phyloP scores from a whole-genome alignment of 495 filamentous ascomycete species.

The Trypethelium eluteriae region DNA sequence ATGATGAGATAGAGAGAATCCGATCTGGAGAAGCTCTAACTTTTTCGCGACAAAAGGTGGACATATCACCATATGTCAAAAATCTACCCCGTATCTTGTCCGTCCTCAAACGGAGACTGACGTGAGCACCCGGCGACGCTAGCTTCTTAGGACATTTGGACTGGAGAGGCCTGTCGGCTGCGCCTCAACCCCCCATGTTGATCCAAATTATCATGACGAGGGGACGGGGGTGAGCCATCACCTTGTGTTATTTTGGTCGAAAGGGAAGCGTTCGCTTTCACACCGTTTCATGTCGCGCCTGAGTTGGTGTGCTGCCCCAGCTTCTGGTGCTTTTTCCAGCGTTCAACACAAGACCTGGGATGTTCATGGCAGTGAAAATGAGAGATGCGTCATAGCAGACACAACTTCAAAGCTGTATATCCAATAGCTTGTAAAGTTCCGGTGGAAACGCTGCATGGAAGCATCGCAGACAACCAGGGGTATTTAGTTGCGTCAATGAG shows the following conservation, averaged over 20 bases:
- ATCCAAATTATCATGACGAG: neutral
- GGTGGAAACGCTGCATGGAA: too few species aligned
- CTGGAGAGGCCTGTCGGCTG: neutral
- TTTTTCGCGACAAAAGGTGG: too few species aligned
- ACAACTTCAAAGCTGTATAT: neutral
- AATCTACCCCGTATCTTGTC: too few species aligned
- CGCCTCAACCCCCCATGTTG: neutral
- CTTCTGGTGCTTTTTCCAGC: neutral
- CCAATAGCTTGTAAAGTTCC: neutral
- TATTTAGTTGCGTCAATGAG: neutral
- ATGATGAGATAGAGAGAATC: neutral
- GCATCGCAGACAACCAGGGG: neutral
- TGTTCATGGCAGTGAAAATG: too few species aligned
- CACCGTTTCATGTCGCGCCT: neutral
- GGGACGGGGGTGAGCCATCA: neutral
- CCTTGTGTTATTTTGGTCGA: slow-evolving; percentile 1
- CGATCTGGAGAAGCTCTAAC: too few species aligned
- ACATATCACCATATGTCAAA: too few species aligned
- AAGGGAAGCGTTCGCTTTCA: neutral
- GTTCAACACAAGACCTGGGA: too few species aligned
- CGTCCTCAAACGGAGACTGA: neutral
- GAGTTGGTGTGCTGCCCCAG: neutral
- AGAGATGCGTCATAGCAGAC: neutral
- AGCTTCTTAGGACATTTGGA: neutral
- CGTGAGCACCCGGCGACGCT: slow-evolving; percentile 2